Conservation (phyloP, 2,329 filamentous ascomycete genomes). For the Trichophaea hybrida region DNA sequence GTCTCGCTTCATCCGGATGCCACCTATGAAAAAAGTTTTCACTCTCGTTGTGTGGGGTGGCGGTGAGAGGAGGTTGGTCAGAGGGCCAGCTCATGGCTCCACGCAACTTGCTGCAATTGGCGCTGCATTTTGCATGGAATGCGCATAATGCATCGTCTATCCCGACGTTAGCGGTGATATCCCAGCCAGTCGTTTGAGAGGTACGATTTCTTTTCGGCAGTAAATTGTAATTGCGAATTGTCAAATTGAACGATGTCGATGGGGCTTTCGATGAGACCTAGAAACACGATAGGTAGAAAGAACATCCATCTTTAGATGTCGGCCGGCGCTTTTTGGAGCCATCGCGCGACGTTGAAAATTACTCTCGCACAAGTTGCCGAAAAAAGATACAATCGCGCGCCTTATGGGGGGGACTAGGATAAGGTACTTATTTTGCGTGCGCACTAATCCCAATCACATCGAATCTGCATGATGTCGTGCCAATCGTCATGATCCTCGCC, state of each 20-base stretch:
- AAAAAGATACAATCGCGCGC: not conserved
- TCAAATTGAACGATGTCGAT: not conserved
- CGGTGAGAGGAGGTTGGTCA: not conserved
- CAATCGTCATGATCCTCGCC: not conserved
- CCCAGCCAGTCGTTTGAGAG: not conserved
- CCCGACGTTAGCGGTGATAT: not conserved
- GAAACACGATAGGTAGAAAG: not conserved
- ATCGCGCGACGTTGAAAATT: not conserved
- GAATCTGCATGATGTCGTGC: not conserved
- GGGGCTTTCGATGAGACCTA: not conserved
- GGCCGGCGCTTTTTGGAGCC: not conserved
- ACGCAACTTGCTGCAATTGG: slow-evolving; percentile 2
- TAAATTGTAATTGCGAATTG: not conserved
- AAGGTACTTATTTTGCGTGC: too few species aligned
- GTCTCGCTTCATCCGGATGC: not conserved
- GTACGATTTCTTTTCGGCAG: not conserved
- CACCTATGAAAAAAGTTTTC: slow-evolving; percentile 1
- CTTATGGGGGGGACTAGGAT: too few species aligned
- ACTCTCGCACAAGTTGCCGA: not conserved
- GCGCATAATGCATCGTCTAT: not conserved
- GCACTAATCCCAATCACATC: not conserved
- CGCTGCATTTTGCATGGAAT: not conserved
- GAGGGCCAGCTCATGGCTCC: not conserved
- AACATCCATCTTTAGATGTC: not conserved
- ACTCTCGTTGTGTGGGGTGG: not conserved